These are phyloP conservation scores for Syzygium oleosum DNA, from an alignment of 345 rosid genomes.

Conservation along the genomic window DNA sequence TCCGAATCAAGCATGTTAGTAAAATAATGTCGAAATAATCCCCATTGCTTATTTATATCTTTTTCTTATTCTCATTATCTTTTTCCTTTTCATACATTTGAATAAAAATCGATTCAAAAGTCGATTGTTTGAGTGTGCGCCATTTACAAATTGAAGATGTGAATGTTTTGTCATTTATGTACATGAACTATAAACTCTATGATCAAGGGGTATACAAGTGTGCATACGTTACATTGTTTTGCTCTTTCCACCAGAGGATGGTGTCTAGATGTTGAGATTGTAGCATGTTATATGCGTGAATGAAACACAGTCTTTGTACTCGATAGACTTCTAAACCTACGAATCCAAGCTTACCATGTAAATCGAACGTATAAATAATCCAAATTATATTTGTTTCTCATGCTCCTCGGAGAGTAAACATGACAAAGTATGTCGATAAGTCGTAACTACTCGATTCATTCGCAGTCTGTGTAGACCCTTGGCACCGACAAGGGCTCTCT, in stretches of 20 bases:
- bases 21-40: background rate
- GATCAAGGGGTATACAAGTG: background rate
- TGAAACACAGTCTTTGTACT: background rate
- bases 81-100: background rate
- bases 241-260: background rate
- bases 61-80: background rate
- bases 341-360: background rate
- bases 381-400: background rate
- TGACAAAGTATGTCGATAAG: background rate
- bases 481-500: background rate
- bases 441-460: background rate
- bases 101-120: background rate
- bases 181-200: background rate
- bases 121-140: background rate
- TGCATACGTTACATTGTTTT: rapidly evolving
- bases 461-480: background rate
- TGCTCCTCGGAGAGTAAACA: background rate
- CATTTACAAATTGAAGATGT: background rate
- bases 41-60: background rate
- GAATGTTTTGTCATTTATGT: background rate
- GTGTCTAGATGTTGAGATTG: background rate
- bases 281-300: rapidly evolving
- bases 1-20: background rate
- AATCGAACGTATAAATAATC: background rate
- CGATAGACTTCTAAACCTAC: background rate